A percentile compares a stretch with the other conserved stretches of the same genome.
Conservation (phyloP, 176 grass and related monocot genomes). For the Carex littledalei region DNA sequence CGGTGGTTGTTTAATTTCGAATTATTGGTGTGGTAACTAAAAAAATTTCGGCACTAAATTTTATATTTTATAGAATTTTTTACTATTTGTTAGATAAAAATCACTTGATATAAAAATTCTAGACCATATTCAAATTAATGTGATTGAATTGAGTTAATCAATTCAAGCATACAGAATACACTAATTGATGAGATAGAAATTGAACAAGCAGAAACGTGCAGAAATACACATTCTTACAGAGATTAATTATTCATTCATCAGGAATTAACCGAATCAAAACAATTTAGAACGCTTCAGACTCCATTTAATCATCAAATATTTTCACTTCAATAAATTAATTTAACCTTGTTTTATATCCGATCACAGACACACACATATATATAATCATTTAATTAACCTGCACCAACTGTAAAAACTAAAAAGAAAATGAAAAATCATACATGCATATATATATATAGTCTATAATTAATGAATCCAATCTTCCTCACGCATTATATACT, state of each 20-base stretch:
- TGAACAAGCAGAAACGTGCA: background rate
- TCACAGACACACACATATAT: background rate
- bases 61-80: too few relatives aligned
- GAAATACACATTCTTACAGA: background rate
- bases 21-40: too few relatives aligned
- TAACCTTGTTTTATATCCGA: background rate
- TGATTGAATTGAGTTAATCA: background rate
- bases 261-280: background rate
- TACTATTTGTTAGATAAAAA: too few relatives aligned
- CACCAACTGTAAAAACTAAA: background rate
- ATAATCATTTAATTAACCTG: background rate
- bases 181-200: background rate
- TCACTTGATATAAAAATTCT: too few relatives aligned
- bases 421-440: background rate
- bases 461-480: background rate
- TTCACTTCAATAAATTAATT: background rate
- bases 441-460: background rate
- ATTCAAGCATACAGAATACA: background rate
- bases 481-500: background rate
- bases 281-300: background rate
- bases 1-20: too few relatives aligned
- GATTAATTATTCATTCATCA: background rate
- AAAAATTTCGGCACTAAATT: too few relatives aligned
- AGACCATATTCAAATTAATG: too few relatives aligned
- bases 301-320: background rate